Conservation (phyloP, 2,329 filamentous ascomycete species). For the Shiraia sp. region DNA sequence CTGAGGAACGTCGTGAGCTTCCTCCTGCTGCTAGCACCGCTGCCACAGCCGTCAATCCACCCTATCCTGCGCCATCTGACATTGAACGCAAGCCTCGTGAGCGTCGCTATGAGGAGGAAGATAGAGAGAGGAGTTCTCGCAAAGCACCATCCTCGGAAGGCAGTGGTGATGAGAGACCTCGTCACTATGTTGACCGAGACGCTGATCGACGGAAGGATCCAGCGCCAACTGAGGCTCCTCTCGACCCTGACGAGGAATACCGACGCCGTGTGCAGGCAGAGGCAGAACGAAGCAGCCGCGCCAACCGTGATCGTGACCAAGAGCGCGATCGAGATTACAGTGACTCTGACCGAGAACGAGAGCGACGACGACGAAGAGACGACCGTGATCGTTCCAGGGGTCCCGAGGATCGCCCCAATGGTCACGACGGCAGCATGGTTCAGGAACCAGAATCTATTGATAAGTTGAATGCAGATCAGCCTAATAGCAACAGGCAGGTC, state of each 20-base stretch:
- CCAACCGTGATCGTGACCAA: conserved; percentile 28
- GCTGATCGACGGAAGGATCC: conserved; percentile 39
- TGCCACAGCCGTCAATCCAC: conserved; percentile 15
- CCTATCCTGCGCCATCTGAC: conserved; percentile 19
- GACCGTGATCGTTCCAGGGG: conserved; percentile 37
- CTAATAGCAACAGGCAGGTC: conserved; percentile 39
- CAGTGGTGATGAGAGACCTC: conserved; percentile 39
- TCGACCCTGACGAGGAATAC: conserved; percentile 57
- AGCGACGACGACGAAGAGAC: conserved; percentile 40
- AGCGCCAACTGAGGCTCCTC: conserved; percentile 28
- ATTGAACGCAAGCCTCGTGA: conserved; percentile 34
- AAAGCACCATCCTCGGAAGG: conserved; percentile 37
- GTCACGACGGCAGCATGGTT: conserved; percentile 34
- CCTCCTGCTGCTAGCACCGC: conserved; percentile 19
- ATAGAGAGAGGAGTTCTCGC: conserved; percentile 28
- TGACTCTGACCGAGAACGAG: conserved; percentile 40
- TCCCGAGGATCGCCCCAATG: conserved; percentile 29
- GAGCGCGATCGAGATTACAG: conserved; percentile 23
- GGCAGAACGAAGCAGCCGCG: conserved; percentile 43
- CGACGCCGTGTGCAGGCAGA: conserved; percentile 53
- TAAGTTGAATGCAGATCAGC: conserved; percentile 20
- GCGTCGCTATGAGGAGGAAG: conserved; percentile 39
- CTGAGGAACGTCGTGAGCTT: conserved; percentile 22
- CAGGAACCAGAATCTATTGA: conserved; percentile 40
- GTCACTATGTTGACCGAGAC: conserved; percentile 44